Percentiles rank a stretch among this genome's conserved stretches.
Evolutionary conservation across 2,329 filamentous ascomycete genomes (phyloP).

Genomic region (Talaromyces atroroseus): DNA sequence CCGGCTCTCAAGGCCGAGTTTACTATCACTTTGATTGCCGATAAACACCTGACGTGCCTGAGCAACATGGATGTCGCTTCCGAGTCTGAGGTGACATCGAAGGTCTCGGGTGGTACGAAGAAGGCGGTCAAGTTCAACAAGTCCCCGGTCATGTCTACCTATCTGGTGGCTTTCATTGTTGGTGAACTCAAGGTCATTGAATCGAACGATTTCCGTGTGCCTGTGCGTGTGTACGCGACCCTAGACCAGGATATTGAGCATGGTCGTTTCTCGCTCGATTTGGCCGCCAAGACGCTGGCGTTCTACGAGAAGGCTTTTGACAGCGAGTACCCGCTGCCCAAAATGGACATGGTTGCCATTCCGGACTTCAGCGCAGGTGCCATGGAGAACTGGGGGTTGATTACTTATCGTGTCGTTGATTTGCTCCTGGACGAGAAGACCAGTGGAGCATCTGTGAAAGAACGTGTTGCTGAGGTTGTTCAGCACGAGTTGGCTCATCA

Average conservation of each 20-base stretch:
- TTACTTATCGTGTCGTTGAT: constrained; percentile 91
- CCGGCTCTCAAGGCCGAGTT: constrained; percentile 90
- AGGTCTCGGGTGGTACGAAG: constrained; percentile 58
- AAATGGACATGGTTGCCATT: constrained; percentile 96
- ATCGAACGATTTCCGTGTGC: constrained; percentile 83
- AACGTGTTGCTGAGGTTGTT: constrained; percentile 89
- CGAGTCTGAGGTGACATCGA: constrained; percentile 66
- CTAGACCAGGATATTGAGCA: constrained; percentile 86
- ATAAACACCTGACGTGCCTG: constrained; percentile 83
- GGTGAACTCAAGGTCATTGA: constrained; percentile 93
- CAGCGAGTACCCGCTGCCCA: constrained; percentile 77
- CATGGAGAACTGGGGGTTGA: constrained; percentile 98
- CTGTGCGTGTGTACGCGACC: constrained; percentile 89
- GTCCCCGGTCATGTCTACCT: constrained; percentile 92
- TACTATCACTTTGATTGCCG: constrained; percentile 82
- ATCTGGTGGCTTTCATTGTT: constrained; percentile 88
- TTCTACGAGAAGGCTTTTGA: constrained; percentile 97
- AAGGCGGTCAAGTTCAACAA: constrained; percentile 90
- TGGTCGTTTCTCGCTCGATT: constrained; percentile 81
- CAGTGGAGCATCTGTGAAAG: constrained; percentile 81
- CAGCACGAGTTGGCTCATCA: constrained; percentile 96
- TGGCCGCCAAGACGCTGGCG: constrained; percentile 80
- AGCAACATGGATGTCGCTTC: constrained; percentile 94
- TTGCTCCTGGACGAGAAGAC: constrained; percentile 87
- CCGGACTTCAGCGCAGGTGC: constrained; percentile 93